phyloP scores from a whole-genome alignment of 2,329 filamentous ascomycete genomes.

The Epichloe brachyelytri region DNA sequence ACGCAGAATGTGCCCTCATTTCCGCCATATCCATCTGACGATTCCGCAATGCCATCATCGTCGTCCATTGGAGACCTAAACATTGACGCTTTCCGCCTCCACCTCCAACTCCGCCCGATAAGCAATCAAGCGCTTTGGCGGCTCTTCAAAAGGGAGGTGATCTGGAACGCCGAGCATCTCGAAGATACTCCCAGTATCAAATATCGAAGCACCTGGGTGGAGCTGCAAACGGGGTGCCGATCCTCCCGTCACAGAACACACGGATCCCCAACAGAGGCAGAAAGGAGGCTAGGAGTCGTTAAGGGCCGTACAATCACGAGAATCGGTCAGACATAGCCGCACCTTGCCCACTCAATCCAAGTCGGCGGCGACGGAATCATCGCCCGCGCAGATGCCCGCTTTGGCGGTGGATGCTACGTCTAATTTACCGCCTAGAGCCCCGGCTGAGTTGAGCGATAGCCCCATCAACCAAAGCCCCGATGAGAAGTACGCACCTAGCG shows the following conservation, averaged over 20 bases:
- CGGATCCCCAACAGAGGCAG: slow-evolving; percentile 76
- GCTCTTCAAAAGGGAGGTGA: slow-evolving; percentile 86
- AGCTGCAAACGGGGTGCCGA: slow-evolving; percentile 69
- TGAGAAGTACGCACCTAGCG: slow-evolving; percentile 47
- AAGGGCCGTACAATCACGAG: slow-evolving; percentile 47
- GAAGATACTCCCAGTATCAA: slow-evolving; percentile 91
- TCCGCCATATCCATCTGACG: slow-evolving; percentile 55
- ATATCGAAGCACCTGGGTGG: slow-evolving; percentile 86
- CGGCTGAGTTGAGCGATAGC: slow-evolving; percentile 7
- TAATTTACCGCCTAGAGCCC: slow-evolving; percentile 12
- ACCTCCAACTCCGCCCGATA: slow-evolving; percentile 53
- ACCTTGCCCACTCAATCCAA: slow-evolving; percentile 34
- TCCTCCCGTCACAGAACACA: slow-evolving; percentile 71
- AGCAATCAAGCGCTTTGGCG: slow-evolving; percentile 79
- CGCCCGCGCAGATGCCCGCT: slow-evolving; percentile 46
- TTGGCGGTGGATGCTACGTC: slow-evolving; percentile 48
- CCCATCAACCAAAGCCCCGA: slow-evolving; percentile 45
- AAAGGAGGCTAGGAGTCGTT: slow-evolving; percentile 72
- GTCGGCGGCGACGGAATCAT: slow-evolving; percentile 35
- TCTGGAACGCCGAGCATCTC: slow-evolving; percentile 79
- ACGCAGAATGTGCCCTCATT: slow-evolving; percentile 67
- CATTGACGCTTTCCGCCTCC: slow-evolving; percentile 58
- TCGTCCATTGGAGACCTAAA: slow-evolving; percentile 32
- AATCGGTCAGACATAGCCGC: slow-evolving; percentile 36
- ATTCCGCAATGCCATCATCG: slow-evolving; percentile 34